A percentile compares a stretch with the other conserved stretches of the same genome.
Evolutionary conservation across 192 early-diverging fungal genomes (phyloP).

Genomic region (Umbelopsis isabellina): DNA sequence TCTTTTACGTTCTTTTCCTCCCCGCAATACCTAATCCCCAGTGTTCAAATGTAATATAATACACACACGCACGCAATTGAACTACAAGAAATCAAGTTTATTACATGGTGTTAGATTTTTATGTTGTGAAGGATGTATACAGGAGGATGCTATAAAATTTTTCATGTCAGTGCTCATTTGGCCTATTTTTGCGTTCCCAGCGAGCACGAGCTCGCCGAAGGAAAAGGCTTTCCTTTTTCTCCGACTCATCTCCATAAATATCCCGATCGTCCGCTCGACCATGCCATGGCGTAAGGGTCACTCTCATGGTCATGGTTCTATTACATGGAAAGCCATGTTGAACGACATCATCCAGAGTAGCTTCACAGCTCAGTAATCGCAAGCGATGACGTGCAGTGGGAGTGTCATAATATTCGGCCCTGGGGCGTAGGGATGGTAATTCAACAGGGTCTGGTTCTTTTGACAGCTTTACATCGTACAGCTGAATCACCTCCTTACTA

Average conservation of each 20-base stretch:
- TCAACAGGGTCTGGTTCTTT: constrained; percentile 5
- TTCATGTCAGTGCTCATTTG: background rate
- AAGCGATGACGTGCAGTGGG: constrained; percentile 1
- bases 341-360: constrained; percentile 7
- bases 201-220: constrained; percentile 12
- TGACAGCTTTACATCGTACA: constrained; percentile 21
- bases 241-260: constrained; percentile 9
- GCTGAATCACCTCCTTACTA: constrained; percentile 16
- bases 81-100: too few relatives aligned
- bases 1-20: background rate
- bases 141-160: too few relatives aligned
- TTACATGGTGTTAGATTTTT: too few relatives aligned
- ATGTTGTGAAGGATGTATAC: too few relatives aligned
- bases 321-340: constrained; percentile 19
- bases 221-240: constrained; percentile 13
- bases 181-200: constrained; percentile 11
- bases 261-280: constrained; percentile 12
- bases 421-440: background rate
- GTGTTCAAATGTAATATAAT: too few relatives aligned
- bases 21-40: background rate
- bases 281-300: constrained; percentile 14
- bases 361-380: background rate
- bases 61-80: too few relatives aligned
- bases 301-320: constrained; percentile 19
- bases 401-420: constrained; percentile 19